Evolutionary conservation across 352 stramenopile species (phyloP).

Genomic region (Phytophthora pseudosyringae): DNA sequence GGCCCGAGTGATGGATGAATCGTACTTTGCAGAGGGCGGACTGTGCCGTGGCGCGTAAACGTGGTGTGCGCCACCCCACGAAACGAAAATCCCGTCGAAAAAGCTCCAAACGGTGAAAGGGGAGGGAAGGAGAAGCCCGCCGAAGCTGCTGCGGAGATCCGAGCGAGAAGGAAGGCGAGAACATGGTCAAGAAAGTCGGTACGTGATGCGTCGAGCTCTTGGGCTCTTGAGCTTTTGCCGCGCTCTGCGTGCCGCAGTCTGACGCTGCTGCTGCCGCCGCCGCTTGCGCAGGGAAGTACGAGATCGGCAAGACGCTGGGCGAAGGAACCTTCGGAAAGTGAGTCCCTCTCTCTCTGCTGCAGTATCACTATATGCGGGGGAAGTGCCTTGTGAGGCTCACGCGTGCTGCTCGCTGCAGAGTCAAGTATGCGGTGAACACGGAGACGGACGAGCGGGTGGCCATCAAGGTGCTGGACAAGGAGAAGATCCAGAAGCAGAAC

Average conservation of each 20-base stretch:
- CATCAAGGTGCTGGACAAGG: conserved; percentile 98
- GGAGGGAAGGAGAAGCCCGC: background rate
- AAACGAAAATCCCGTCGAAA: conserved; percentile 35
- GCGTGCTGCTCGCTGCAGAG: conserved; percentile 43
- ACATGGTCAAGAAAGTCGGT: conserved; percentile 73
- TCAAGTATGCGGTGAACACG: conserved; percentile 96
- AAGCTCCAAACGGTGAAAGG: conserved; percentile 23
- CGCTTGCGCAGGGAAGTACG: conserved; percentile 93
- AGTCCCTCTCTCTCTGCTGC: conserved; percentile 24
- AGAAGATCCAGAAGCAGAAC: conserved; percentile 98
- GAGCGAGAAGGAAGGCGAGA: conserved; percentile 6
- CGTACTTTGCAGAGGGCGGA: background rate
- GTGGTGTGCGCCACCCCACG: conserved; percentile 18
- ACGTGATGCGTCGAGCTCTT: conserved; percentile 7
- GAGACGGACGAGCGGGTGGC: conserved; percentile 95
- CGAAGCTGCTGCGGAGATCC: conserved; percentile 15
- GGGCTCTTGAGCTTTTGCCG: background rate
- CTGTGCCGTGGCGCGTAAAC: conserved; percentile 7
- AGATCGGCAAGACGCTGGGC: conserved; percentile 96
- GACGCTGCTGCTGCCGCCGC: background rate
- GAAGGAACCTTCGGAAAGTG: conserved; percentile 98
- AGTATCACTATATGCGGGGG: background rate
- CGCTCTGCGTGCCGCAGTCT: background rate
- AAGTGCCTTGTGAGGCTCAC: background rate
- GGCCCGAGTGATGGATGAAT: conserved; percentile 5